Conservation (phyloP, 345 rosid species). For the Corymbia maculata region DNA sequence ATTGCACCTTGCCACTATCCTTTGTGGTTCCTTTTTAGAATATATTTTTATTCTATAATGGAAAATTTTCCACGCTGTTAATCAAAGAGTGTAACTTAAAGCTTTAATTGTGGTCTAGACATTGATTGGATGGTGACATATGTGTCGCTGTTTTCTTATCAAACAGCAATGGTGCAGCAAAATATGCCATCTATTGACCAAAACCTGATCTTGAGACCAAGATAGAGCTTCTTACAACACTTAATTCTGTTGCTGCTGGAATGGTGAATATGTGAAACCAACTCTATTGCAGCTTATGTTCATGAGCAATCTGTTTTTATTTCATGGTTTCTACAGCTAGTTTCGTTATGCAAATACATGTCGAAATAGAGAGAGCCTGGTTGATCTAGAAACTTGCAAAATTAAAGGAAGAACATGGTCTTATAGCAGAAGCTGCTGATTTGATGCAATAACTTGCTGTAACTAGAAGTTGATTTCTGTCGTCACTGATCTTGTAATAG, state of each 20-base stretch:
- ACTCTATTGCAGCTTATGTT: neutral
- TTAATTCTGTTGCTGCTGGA: conserved; percentile 73
- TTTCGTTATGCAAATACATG: conserved; percentile 44
- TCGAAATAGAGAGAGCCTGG: conserved; percentile 74
- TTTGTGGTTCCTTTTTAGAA: neutral
- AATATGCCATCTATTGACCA: conserved; percentile 82
- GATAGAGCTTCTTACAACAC: conserved; percentile 68
- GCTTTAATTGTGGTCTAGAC: rapidly evolving
- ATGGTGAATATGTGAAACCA: conserved; percentile 28
- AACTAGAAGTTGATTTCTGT: neutral
- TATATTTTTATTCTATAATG: too few relatives aligned
- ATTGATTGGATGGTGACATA: neutral
- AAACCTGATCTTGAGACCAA: conserved; percentile 82
- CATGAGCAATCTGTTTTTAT: neutral
- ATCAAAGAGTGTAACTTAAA: neutral
- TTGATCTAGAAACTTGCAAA: conserved; percentile 76
- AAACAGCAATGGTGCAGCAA: conserved; percentile 79
- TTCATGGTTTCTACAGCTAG: neutral
- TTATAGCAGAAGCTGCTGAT: conserved; percentile 82
- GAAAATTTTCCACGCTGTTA: too few relatives aligned
- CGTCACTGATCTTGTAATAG: neutral
- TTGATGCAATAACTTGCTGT: conserved; percentile 94
- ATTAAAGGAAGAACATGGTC: conserved; percentile 79
- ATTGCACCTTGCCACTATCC: neutral
- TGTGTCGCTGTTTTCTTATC: neutral